Percentiles rank a stretch among this genome's conserved stretches.
phyloP scores from a whole-genome alignment of 305 asterid genomes.

The Fraxinus sp. region DNA sequence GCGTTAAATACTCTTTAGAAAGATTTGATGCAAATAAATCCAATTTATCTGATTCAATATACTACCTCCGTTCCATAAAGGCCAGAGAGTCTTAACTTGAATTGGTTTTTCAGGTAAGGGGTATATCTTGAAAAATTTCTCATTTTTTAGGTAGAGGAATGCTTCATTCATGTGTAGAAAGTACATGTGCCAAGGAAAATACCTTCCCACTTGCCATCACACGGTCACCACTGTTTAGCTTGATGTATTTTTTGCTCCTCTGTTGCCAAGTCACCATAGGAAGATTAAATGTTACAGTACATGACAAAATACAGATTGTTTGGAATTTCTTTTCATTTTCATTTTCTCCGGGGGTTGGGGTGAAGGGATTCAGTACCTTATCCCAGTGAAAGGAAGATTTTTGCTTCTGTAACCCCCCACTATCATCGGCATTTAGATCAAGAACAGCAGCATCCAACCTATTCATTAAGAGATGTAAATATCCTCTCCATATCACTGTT shows the following conservation, averaged over 20 bases:
- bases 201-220: conserved; percentile 98
- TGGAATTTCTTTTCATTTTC: conserved; percentile 4
- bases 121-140: not conserved
- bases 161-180: not conserved
- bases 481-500: not conserved
- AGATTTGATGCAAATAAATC: not conserved
- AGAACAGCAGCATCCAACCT: conserved; percentile 92
- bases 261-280: conserved; percentile 38
- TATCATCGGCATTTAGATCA: conserved; percentile 85
- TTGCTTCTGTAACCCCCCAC: conserved; percentile 65
- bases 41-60: not conserved
- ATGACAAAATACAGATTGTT: not conserved
- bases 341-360: not conserved
- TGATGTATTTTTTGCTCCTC: conserved; percentile 91
- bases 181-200: conserved; percentile 25
- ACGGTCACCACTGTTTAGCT: conserved; percentile 89
- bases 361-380: conserved; percentile 47
- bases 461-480: conserved; percentile 22
- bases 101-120: not conserved
- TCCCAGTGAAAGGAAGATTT: conserved; percentile 88
- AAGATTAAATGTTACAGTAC: not conserved
- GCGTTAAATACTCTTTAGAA: not conserved
- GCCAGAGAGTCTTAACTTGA: not conserved
- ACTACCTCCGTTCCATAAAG: not conserved
- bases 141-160: not conserved